Evolutionary conservation across 1,284 basidiomycete species (phyloP), one percentile per base, ranked within the genome.

Genomic region (Cryptococcus depauperatus): DNA sequence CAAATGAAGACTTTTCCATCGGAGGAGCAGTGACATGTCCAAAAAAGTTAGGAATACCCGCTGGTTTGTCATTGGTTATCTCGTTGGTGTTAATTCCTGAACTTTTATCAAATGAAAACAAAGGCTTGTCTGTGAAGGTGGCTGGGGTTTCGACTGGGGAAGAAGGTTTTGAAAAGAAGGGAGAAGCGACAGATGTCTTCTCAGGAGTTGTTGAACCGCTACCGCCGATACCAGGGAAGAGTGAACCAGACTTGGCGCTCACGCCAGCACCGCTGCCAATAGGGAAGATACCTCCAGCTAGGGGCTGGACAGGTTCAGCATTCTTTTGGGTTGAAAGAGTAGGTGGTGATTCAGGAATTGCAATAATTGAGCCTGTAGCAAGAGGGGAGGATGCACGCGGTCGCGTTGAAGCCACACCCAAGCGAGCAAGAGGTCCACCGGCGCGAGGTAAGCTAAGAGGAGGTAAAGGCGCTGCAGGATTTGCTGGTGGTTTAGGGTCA

Each of bases 311-410:
- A 13, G 35, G 23, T 16, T 43, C 44, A 13, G 8, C 48, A 29
- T 37, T 43, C 35, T 41, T 41, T n/a, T n/a, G n/a, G 37, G 16
- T 40, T 6, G 37, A 37, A 18, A 43, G 47, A 10, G 50, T 32
- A 16, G 61, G 58, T 23, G 66, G 66, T 9, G 64, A 66, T 37
- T 62, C 64, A 1, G 64, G 64, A 35, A 54, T 48, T 21, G 67
- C 62, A 14, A 57, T 51, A 26, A 66, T 59, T 0, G 60, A 62
- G 21, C 51, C 57, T 14, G 43, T 48, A 5, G 67, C 67, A 1
- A 69, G 56, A 7, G 67, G 67, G 3, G 67, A 69, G 3, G 62
- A 64, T 9, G 67, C 61, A 37, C 67, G 50, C 3, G 65, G 67
- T 2, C 64, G 56, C 4, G 52, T 60, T 5, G 54, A 55, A 41